Base-by-base conservation (phyloP, 768 basidiomycete genomes). In the Tricholoma bakamatsutake region DNA sequence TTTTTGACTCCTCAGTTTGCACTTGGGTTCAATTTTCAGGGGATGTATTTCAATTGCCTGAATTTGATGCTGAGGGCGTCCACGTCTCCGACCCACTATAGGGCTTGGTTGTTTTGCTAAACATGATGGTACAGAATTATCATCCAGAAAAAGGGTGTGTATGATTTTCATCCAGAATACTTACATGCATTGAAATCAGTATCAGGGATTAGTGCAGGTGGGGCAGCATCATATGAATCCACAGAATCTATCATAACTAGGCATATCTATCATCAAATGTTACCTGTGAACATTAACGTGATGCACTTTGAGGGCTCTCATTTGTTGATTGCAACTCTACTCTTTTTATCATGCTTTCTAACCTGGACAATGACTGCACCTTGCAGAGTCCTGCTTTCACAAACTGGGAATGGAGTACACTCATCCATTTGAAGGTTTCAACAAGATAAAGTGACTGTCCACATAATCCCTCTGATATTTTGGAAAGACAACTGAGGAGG, bases 391-490 rank as follows among this genome's bases (percentile, higher is more conserved):
- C 21, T 24, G 21, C 21, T 24, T 24, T 1, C 21, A 24, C 21
- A 24, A 3, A 24, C 3, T 24, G 21, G 21, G 21, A 24, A 24
- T 3, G 21, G 21, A 24, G 21, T 24, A 24, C 21, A 24, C 21
- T 24, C 21, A 24, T 1, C 21, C 21, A 24, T 24, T 24, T 24
- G 21, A 39, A 6, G 37, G 37, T 4, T 39, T 39, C 37, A 17
- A 39, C 37, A 39, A 15, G 37, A 17, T 39, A 39, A 15, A 39
- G 15, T 39, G 37, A 39, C 37, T 39, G 37, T 39, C 37, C 37
- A 39, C 0, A 6, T 39, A 39, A 17, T 6, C 37, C 37, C 1
- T 39, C 37, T n/a, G 37, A 39, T 68, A 70, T 51, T n/a, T n/a
- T n/a, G n/a, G n/a, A n/a, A n/a, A n/a, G n/a, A n/a, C n/a, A n/a